These are phyloP conservation scores for Mollisia scopiformis DNA, from an alignment of 2,329 filamentous ascomycete species.

Conservation along the genomic window DNA sequence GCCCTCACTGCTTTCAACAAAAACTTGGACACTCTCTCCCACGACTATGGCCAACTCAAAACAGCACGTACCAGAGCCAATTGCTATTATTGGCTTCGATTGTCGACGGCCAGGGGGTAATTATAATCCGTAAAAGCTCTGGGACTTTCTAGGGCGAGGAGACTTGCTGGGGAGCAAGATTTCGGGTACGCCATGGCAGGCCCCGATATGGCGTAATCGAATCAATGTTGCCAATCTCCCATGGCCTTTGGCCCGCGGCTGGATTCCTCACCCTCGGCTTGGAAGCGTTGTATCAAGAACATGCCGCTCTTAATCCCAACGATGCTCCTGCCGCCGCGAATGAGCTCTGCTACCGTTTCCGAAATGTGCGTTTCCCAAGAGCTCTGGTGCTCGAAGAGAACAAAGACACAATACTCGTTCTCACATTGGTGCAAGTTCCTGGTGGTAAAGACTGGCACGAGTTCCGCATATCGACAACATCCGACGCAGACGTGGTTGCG, in stretches of 20 bases:
- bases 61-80: no score
- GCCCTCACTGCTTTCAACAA: no score
- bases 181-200: neutral
- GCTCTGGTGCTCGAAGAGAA: slow-evolving; percentile 11
- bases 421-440: slow-evolving; percentile 1
- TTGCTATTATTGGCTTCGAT: no score
- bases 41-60: no score
- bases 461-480: slow-evolving; percentile 33
- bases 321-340: neutral
- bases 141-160: no score
- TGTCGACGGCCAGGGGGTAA: no score
- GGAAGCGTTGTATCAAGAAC: neutral
- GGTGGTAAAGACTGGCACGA: slow-evolving; percentile 28
- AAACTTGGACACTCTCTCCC: no score
- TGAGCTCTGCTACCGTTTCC: slow-evolving; percentile 2
- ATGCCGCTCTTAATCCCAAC: neutral
- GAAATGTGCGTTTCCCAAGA: slow-evolving; percentile 4
- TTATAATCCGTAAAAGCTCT: no score
- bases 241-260: neutral
- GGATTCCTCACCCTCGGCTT: neutral
- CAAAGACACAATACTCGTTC: slow-evolving; percentile 3
- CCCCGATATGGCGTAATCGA: neutral
- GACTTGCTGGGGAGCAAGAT: neutral
- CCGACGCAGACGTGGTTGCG: slow-evolving; percentile 14
- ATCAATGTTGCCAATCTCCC: neutral